Evolutionary conservation across 2,329 filamentous ascomycete species (phyloP), one percentile per base, ranked within the genome.

Genomic region (Stachybotrys elegans): DNA sequence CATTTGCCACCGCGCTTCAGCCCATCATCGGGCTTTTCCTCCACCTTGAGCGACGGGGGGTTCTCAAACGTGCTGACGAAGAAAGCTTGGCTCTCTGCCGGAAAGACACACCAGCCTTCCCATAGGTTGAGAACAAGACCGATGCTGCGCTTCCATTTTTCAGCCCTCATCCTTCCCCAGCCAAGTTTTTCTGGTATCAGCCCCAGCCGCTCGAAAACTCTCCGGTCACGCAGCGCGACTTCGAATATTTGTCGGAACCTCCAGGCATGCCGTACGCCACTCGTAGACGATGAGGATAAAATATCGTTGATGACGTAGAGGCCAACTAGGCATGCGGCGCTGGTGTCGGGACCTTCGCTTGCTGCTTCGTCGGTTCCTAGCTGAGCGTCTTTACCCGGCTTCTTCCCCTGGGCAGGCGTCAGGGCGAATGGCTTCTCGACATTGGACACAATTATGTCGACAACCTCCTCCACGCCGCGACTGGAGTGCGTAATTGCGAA

Each of bases 401-500:
- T 70, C 1, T 53, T 54, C 22, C 67, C 67, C 43, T 59, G 62
- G 20, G 86, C 86, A 6, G 76, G 77, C 1, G 83, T 88, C 51
- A 84, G 80, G 6, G 83, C 78, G 46, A 94, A 81, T 0, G 93
- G 93, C 42, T 76, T 80, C 47, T 86, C 75, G 25, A 97, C 75
- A 56, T 98, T 97, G 1, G 82, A 76, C 1, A 95, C 78, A 29
- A 97, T 83, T 66, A 95, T 80, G 40, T 92, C 80, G n/a, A 95
- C 90, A 27, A 96, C 84, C 67, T 97, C 93, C 51, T 94, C 87
- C 12, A 88, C 86, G 14, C 91, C 93, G 17, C 82, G 77, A 31
- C 85, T 88, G 2, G 90, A 87, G 60, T 97, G 89, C 3, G 84
- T 84, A 44, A 97, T 89, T 12, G 91, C 91, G 65, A 97, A 96